Base-by-base conservation (phyloP, 306 rosid species). In the Prosopis cineraria region DNA sequence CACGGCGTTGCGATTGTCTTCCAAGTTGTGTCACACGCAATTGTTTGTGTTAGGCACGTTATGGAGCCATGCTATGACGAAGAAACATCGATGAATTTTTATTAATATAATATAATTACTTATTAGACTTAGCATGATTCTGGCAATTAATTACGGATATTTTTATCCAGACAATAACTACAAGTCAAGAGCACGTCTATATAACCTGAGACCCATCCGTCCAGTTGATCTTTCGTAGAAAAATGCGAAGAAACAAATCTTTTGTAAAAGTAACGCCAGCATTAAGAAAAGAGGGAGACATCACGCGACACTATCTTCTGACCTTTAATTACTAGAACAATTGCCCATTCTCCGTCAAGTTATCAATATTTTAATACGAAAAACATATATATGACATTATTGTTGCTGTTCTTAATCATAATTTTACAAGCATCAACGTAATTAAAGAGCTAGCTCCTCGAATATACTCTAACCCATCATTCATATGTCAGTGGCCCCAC, bases 11-110 rank as follows among this genome's bases (percentile, higher is more conserved):
- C 45, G 72, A 53, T 27, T 37, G 27, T 72, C 75, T 73, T 53
- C 74, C 73, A 65, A 30, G 66, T 59, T 37, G 37, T n/a, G 55
- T 74, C 70, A 78, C 68, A 78, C 71, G 80, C 79, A 79, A 78
- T 84, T 75, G 78, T 78, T 80, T 84, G 83, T 78, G 81, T 79
- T 76, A 78, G 70, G 96, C 96, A 89, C 91, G 97, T 89, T 79
- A 84, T 80, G 91, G 79, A 84, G 76, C 69, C 76, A 77, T 80
- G 25, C 80, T 83, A 62, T 59, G 84, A n/a, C n/a, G n/a, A 77
- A 78, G 40, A 76, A 76, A 69, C 80, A 58, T 68, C 62, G 70
- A 76, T 64, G 58, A 6, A 22, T 78, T 53, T 10, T 20, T 69
- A n/a, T n/a, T n/a, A n/a, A n/a, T n/a, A n/a, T 43, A 60, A 60